These are phyloP conservation scores for Metschnikowia gelsemii DNA, from an alignment of 805 yeast genomes.

Conservation along the genomic window DNA sequence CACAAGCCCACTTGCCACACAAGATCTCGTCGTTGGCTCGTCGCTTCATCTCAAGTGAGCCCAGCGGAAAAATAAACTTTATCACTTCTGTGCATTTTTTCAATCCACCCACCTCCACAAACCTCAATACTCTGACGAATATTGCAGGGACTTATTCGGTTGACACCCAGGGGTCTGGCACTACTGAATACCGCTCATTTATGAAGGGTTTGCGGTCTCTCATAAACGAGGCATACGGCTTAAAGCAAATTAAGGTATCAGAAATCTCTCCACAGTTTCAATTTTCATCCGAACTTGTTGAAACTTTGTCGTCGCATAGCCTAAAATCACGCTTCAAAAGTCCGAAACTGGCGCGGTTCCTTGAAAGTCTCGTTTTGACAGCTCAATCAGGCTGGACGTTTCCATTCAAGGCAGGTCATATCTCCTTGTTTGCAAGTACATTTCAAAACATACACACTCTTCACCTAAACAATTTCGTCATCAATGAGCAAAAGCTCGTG, in stretches of 20 bases:
- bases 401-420: conserved; percentile 45
- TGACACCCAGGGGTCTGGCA: conserved; percentile 23
- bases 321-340: conserved; percentile 20
- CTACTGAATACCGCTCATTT: conserved; percentile 26
- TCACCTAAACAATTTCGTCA: conserved; percentile 45
- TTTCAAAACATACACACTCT: conserved; percentile 41
- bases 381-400: conserved; percentile 54
- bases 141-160: conserved; percentile 41
- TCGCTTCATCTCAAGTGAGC: conserved; percentile 25
- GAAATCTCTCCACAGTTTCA: conserved; percentile 53
- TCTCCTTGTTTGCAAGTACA: conserved; percentile 46
- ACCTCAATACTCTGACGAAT: conserved; percentile 23
- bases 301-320: conserved; percentile 9
- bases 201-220: conserved; percentile 29
- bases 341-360: conserved; percentile 21
- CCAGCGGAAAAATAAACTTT: conserved; percentile 33
- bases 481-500: conserved; percentile 40
- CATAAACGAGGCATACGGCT: conserved; percentile 47
- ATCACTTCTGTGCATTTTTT: conserved; percentile 28
- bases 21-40: conserved; percentile 22
- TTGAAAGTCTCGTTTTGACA: conserved; percentile 36
- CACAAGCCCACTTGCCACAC: conserved; percentile 32
- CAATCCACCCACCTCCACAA: conserved; percentile 34
- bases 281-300: conserved; percentile 27
- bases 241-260: conserved; percentile 39